Conservation (phyloP, 352 stramenopile species). For the Phytophthora kernoviae region DNA sequence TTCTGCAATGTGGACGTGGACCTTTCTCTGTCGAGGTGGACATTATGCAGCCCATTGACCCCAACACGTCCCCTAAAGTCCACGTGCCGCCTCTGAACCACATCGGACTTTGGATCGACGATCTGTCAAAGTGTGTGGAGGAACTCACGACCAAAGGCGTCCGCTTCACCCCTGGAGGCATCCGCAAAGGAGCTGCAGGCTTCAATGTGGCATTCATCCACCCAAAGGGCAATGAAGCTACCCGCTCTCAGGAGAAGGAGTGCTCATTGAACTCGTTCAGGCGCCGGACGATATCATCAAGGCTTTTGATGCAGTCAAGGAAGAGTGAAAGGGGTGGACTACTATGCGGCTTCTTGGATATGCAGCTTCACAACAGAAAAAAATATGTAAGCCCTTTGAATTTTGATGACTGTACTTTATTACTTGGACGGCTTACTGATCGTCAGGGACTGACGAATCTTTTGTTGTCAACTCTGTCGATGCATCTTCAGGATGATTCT, state of each 20-base stretch:
- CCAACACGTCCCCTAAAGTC: constrained; percentile 92
- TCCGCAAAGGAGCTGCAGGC: constrained; percentile 96
- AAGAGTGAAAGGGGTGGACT: constrained; percentile 18
- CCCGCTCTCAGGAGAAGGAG: constrained; percentile 93
- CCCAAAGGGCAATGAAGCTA: constrained; percentile 95
- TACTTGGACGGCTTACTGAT: background rate
- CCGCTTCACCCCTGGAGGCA: constrained; percentile 97
- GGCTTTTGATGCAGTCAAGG: constrained; percentile 66
- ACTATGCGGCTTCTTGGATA: too few relatives aligned
- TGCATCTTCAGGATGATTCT: background rate
- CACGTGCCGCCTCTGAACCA: constrained; percentile 98
- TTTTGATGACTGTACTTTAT: too few relatives aligned
- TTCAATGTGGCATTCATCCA: constrained; percentile 99
- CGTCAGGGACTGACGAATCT: background rate
- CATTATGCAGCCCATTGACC: constrained; percentile 98
- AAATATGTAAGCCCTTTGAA: too few relatives aligned
- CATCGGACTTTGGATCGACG: constrained; percentile 98
- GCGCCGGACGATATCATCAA: constrained; percentile 92
- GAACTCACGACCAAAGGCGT: constrained; percentile 93
- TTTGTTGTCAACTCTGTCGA: background rate
- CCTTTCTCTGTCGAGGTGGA: constrained; percentile 97
- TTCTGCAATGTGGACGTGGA: constrained; percentile 91
- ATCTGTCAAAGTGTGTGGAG: constrained; percentile 91
- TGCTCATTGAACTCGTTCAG: constrained; percentile 98
- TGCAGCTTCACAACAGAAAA: too few relatives aligned